Evolutionary conservation across 441 rosid species (phyloP).

Genomic region (Dalechampia spathulata): DNA sequence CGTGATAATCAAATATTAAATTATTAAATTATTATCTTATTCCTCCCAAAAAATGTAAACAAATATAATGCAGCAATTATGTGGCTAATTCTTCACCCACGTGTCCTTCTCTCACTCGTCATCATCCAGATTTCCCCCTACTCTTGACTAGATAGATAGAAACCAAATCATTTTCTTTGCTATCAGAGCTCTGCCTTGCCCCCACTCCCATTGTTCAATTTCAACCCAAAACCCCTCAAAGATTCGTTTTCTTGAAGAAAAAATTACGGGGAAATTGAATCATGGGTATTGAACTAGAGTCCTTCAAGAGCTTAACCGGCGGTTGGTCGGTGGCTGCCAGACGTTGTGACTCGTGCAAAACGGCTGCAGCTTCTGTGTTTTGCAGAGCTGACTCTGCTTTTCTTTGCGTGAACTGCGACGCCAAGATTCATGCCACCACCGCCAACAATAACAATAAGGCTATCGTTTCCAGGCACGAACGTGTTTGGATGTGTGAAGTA

Average conservation of each 20-base stretch:
- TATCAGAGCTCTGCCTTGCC: not conserved
- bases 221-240: not conserved
- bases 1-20: conserved; percentile 1
- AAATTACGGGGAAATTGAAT: not conserved
- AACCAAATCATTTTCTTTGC: conserved; percentile 13
- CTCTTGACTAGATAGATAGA: conserved; percentile 18
- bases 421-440: conserved; percentile 50
- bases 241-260: not conserved
- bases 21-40: not conserved
- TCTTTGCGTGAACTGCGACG: conserved; percentile 66
- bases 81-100: conserved; percentile 26
- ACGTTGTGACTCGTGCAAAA: conserved; percentile 80
- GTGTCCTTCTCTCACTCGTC: conserved; percentile 24
- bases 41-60: not conserved
- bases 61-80: not conserved
- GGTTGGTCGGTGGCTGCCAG: conserved; percentile 58
- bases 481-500: conserved; percentile 83
- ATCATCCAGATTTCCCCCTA: conserved; percentile 11
- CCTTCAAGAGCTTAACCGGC: conserved; percentile 32
- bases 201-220: not conserved
- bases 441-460: conserved; percentile 42
- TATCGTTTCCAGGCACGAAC: conserved; percentile 68
- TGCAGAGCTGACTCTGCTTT: conserved; percentile 81
- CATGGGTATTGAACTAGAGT: conserved; percentile 37
- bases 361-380: conserved; percentile 60